Evolutionary conservation across 805 yeast genomes (phyloP).

Genomic region (Cyberlindnera americana): DNA sequence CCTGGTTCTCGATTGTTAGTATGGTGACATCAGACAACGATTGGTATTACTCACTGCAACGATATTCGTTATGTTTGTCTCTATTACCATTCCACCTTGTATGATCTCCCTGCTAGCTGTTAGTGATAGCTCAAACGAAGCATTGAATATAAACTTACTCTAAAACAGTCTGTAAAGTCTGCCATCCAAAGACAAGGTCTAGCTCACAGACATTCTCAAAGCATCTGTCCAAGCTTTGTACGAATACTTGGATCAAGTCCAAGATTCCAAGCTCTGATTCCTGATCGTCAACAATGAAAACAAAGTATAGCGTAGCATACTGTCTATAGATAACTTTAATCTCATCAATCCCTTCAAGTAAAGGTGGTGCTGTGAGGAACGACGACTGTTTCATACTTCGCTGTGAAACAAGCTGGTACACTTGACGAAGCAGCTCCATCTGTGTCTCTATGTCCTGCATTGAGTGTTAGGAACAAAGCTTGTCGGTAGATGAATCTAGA

Average conservation of each 20-base stretch:
- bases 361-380: slow-evolving; percentile 84
- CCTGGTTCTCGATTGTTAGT: too few species aligned
- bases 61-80: slow-evolving; percentile 77
- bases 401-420: slow-evolving; percentile 68
- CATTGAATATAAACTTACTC: slow-evolving; percentile 43
- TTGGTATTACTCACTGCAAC: slow-evolving; percentile 44
- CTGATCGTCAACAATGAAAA: slow-evolving; percentile 92
- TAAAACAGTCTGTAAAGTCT: slow-evolving; percentile 83
- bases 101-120: slow-evolving; percentile 66
- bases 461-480: slow-evolving; percentile 1
- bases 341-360: slow-evolving; percentile 58
- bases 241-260: slow-evolving; percentile 94
- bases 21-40: background rate
- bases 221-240: slow-evolving; percentile 89
- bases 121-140: too few species aligned
- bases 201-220: slow-evolving; percentile 93
- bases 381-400: slow-evolving; percentile 79
- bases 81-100: slow-evolving; percentile 98
- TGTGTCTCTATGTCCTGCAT: slow-evolving; percentile 75
- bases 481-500: background rate
- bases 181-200: slow-evolving; percentile 98
- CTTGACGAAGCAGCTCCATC: slow-evolving; percentile 73
- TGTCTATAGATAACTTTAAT: slow-evolving; percentile 90
- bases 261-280: slow-evolving; percentile 92
- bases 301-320: slow-evolving; percentile 94